Base-by-base conservation (phyloP, 2,329 filamentous ascomycete species). In the Aspergillus sojae region DNA sequence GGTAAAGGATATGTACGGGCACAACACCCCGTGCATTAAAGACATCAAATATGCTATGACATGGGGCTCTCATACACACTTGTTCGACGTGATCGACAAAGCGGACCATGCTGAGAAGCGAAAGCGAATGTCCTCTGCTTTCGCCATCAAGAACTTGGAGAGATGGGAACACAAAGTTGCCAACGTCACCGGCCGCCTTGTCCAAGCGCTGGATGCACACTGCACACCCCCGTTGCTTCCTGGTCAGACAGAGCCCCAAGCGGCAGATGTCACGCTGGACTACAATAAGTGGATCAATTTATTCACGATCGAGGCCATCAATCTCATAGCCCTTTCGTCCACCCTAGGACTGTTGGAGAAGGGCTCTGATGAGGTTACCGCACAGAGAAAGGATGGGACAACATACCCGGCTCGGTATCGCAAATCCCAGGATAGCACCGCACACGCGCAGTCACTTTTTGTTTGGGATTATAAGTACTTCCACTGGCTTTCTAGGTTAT, bases 291-390 rank as follows among this genome's bases (percentile, higher is more conserved):
- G 79, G 79, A 75, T 79, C 19, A 86, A 85, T 71, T 83, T 83
- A 70, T 86, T 86, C 70, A 83, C 83, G 0, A 74, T 86, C 9
- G 84, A 86, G 61, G 83, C 82, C 4, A 85, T 86, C 52, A 82
- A 81, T 14, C 81, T 85, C 58, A 86, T 86, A 67, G 84, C 83
- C 1, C 74, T 86, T 0, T 80, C 76, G 1, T 78, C 84, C 43
- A 76, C 73, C 11, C 76, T 85, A 1, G 80, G 81, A 0, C 81
- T 85, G 53, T 75, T 86, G 1, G 83, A 84, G 41, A 72, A 75
- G 34, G 84, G 83, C 1, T 69, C 81, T 55, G 82, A 85, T 61
- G 69, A 72, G 4, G 74, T 80, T 32, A 77, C 71, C 1, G 81
- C 78, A 2, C 75, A 81, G 60, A 68, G 70, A 6, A 76, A 77